Evolutionary conservation across 495 filamentous ascomycete species (phyloP).

Genomic region (Glarea lozoyensis): DNA sequence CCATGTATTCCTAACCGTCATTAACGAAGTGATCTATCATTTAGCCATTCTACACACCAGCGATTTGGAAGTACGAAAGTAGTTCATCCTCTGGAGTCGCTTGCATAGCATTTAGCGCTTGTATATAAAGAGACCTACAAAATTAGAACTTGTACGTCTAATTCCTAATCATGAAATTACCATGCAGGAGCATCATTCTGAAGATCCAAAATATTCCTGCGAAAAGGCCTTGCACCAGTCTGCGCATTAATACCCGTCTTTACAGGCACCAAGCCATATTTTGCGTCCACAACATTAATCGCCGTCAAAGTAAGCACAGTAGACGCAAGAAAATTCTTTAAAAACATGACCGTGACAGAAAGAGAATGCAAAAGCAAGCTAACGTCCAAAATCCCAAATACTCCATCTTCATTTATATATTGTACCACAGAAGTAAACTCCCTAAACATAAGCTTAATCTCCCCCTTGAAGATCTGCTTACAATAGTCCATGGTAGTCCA

Average conservation of each 20-base stretch:
- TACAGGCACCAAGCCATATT: not conserved
- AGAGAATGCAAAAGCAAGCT: no score
- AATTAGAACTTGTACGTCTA: not conserved
- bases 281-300: not conserved
- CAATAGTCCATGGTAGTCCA: no score
- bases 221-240: slow-evolving; percentile 7
- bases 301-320: not conserved
- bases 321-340: not conserved
- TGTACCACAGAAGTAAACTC: no score
- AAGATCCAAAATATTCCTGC: slow-evolving; percentile 17
- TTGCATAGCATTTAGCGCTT: slow-evolving; percentile 3
- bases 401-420: no score
- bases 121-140: slow-evolving; percentile 10
- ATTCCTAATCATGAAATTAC: not conserved
- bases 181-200: slow-evolving; percentile 14
- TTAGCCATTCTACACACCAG: no score
- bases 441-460: no score
- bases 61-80: slow-evolving; percentile 8
- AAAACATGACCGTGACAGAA: not conserved
- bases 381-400: no score
- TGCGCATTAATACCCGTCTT: not conserved
- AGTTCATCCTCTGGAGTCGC: slow-evolving; percentile 4
- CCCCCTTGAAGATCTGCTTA: no score
- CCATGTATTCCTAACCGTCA: slow-evolving; percentile 64
- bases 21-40: no score